Conservation (phyloP, 805 yeast genomes). For the Diddensiella transvaalensis region DNA sequence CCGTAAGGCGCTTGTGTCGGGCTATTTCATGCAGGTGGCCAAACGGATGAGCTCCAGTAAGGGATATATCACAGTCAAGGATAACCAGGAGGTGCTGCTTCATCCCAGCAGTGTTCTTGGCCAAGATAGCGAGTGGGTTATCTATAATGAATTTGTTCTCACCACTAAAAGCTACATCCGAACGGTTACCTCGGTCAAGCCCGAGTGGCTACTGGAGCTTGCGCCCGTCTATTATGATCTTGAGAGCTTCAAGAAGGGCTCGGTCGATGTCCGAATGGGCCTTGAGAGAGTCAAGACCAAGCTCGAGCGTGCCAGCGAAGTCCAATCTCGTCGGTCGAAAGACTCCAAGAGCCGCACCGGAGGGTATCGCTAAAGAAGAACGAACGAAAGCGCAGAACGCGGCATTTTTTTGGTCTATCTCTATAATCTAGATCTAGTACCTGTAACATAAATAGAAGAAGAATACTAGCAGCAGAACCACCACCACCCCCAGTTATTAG, state of each 20-base stretch:
- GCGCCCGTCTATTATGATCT: slow-evolving; percentile 71
- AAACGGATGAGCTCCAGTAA: slow-evolving; percentile 66
- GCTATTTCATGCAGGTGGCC: slow-evolving; percentile 98
- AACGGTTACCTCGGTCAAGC: slow-evolving; percentile 85
- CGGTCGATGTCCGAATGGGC: slow-evolving; percentile 67
- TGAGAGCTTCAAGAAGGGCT: slow-evolving; percentile 62
- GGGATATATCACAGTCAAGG: slow-evolving; percentile 81
- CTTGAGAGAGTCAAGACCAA: slow-evolving; percentile 56
- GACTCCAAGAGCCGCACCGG: no score
- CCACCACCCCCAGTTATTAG: no score
- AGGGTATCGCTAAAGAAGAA: slow-evolving; percentile 4
- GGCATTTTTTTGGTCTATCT: no score
- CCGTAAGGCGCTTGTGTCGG: slow-evolving; percentile 82
- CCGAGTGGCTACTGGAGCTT: slow-evolving; percentile 86
- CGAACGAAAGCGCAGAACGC: slow-evolving; percentile 1
- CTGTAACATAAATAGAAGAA: no score
- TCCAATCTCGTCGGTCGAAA: slow-evolving; percentile 5
- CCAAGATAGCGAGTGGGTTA: slow-evolving; percentile 88
- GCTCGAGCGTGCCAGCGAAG: slow-evolving; percentile 25
- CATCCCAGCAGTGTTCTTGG: slow-evolving; percentile 92
- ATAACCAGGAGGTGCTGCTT: slow-evolving; percentile 89
- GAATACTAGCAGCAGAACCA: no score
- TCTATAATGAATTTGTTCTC: slow-evolving; percentile 91
- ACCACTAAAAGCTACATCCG: slow-evolving; percentile 92
- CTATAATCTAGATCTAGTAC: no score